phyloP scores from a whole-genome alignment of 768 basidiomycete species.

The Pisolithus microcarpus region DNA sequence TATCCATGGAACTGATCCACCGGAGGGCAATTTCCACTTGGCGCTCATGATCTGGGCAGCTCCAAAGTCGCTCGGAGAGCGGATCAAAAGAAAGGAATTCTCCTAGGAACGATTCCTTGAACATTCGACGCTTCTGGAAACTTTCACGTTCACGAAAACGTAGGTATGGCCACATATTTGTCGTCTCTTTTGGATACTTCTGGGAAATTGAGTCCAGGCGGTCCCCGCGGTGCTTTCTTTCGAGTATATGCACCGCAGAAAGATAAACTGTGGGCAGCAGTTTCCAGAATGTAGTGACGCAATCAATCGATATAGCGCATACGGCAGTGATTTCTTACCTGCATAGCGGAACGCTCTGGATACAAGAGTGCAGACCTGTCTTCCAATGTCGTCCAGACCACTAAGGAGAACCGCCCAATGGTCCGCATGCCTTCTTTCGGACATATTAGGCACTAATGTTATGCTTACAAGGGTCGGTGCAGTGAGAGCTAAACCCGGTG shows the following conservation, averaged over 20 bases:
- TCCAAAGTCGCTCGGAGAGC: slow-evolving; percentile 47
- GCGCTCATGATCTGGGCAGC: slow-evolving; percentile 48
- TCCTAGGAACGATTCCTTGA: slow-evolving; percentile 46
- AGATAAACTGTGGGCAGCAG: slow-evolving; percentile 44
- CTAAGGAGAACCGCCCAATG: slow-evolving; percentile 50
- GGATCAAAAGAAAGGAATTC: slow-evolving; percentile 22
- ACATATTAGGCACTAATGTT: slow-evolving; percentile 53
- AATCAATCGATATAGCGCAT: not conserved
- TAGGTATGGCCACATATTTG: slow-evolving; percentile 72
- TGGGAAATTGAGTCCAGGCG: slow-evolving; percentile 37
- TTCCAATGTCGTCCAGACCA: slow-evolving; percentile 37
- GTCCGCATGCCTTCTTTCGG: slow-evolving; percentile 48
- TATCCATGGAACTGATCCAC: slow-evolving; percentile 28
- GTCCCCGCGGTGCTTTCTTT: slow-evolving; percentile 39
- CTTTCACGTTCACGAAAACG: slow-evolving; percentile 41
- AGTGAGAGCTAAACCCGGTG: not conserved
- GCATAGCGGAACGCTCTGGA: slow-evolving; percentile 60
- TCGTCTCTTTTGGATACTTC: slow-evolving; percentile 38
- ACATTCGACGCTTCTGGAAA: slow-evolving; percentile 29
- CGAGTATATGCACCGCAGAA: slow-evolving; percentile 47
- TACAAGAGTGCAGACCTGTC: slow-evolving; percentile 41
- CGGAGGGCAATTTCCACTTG: slow-evolving; percentile 53
- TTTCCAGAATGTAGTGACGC: not conserved
- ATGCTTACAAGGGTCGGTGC: slow-evolving; percentile 32
- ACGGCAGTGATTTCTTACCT: slow-evolving; percentile 29